Conservation (phyloP, 2,329 filamentous ascomycete genomes). For the Trichoderma atroviride region DNA sequence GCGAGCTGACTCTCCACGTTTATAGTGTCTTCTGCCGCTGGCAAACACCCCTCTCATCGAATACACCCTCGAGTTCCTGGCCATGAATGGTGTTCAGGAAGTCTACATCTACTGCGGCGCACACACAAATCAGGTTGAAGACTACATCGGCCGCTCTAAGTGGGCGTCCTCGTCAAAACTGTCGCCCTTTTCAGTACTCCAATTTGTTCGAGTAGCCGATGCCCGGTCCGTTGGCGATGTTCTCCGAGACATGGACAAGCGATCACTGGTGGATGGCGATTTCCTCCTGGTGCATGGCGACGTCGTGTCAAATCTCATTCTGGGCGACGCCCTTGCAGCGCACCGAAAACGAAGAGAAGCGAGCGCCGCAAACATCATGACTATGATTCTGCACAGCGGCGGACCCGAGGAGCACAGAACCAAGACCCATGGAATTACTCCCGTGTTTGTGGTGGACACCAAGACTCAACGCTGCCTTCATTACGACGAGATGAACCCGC, state of each 20-base stretch:
- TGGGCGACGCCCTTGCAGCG: conserved; percentile 75
- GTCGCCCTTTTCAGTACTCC: conserved; percentile 74
- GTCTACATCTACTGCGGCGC: conserved; percentile 90
- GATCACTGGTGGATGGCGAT: conserved; percentile 82
- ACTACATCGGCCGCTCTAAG: conserved; percentile 76
- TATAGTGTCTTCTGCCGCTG: conserved; percentile 84
- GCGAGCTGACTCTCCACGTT: background rate
- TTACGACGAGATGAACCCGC: conserved; percentile 85
- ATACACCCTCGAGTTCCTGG: conserved; percentile 95
- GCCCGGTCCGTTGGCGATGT: conserved; percentile 90
- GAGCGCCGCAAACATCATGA: conserved; percentile 97
- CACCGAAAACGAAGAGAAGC: conserved; percentile 79
- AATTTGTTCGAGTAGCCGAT: conserved; percentile 81
- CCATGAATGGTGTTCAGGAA: conserved; percentile 92
- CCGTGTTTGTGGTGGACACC: conserved; percentile 85
- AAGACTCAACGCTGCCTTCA: conserved; percentile 81
- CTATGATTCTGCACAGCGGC: conserved; percentile 82
- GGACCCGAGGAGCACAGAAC: conserved; percentile 72
- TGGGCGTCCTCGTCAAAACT: conserved; percentile 64
- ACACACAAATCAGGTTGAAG: conserved; percentile 83
- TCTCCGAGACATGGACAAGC: conserved; percentile 87
- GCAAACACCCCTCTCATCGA: conserved; percentile 95
- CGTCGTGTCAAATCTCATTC: conserved; percentile 82
- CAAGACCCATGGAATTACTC: conserved; percentile 73
- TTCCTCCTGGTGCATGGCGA: conserved; percentile 94